phyloP scores from a whole-genome alignment of 2,329 filamentous ascomycete genomes.

The Leptographium wingfieldii region DNA sequence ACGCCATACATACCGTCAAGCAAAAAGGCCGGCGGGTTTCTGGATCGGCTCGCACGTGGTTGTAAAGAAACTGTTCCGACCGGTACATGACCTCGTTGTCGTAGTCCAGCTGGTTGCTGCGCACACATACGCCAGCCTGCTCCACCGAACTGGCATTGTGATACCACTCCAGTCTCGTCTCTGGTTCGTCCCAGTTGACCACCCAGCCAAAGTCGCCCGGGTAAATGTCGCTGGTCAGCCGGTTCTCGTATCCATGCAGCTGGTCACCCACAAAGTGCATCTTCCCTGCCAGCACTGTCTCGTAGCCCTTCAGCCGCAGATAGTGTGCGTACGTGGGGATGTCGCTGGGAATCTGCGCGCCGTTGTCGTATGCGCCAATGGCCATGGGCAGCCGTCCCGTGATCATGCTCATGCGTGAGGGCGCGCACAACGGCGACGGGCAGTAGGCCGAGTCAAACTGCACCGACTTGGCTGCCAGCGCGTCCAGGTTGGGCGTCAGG shows the following conservation, averaged over 20 bases:
- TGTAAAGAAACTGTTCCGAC: constrained; percentile 79
- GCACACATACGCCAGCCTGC: constrained; percentile 76
- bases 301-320: constrained; percentile 70
- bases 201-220: constrained; percentile 90
- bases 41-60: constrained; percentile 71
- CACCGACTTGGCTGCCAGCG: constrained; percentile 66
- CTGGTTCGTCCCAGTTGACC: constrained; percentile 89
- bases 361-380: constrained; percentile 88
- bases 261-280: constrained; percentile 98
- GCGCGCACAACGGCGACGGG: constrained; percentile 83
- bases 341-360: constrained; percentile 69
- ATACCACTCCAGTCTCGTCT: constrained; percentile 81
- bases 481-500: constrained; percentile 82
- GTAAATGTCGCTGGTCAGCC: constrained; percentile 91
- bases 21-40: constrained; percentile 66
- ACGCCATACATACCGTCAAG: constrained; percentile 41
- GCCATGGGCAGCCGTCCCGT: constrained; percentile 83
- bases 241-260: constrained; percentile 84
- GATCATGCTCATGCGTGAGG: constrained; percentile 89
- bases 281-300: constrained; percentile 84
- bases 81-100: constrained; percentile 94
- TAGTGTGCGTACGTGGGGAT: constrained; percentile 90
- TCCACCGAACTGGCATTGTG: constrained; percentile 91
- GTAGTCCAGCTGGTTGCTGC: constrained; percentile 91
- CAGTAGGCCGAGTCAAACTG: constrained; percentile 93